Conservation (phyloP, 176 grass and related monocot species). For the Chloris gayana region DNA sequence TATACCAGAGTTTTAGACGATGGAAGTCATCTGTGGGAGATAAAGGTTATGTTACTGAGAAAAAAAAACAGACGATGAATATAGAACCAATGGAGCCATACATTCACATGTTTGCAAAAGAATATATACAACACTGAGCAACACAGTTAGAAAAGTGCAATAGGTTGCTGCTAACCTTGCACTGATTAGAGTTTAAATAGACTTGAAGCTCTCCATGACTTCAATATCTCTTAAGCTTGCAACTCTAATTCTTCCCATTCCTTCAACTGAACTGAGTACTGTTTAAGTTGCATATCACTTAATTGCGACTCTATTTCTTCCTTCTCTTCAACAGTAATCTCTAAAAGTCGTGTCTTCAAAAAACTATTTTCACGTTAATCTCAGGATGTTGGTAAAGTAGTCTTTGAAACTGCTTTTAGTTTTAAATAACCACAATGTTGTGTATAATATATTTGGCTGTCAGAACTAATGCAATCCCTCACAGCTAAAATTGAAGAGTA, state of each 20-base stretch:
- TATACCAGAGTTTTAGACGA: neutral
- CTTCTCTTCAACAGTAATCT: conserved; percentile 80
- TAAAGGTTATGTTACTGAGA: neutral
- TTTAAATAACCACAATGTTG: neutral
- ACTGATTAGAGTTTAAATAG: conserved; percentile 60
- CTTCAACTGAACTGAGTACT: conserved; percentile 77
- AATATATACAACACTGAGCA: conserved; percentile 24
- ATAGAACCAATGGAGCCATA: conserved; percentile 6
- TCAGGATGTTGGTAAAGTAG: conserved; percentile 54
- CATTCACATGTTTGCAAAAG: conserved; percentile 14
- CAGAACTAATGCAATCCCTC: neutral
- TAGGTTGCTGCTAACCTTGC: conserved; percentile 86
- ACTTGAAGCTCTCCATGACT: conserved; percentile 78
- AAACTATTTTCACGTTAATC: conserved; percentile 77
- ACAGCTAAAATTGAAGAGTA: conserved; percentile 13
- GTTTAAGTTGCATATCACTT: conserved; percentile 69
- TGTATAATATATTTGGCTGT: neutral
- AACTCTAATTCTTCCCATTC: conserved; percentile 87
- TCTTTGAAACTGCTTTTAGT: conserved; percentile 2
- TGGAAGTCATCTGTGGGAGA: neutral
- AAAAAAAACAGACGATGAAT: conserved; percentile 4
- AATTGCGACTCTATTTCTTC: conserved; percentile 76
- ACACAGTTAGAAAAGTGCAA: conserved; percentile 51
- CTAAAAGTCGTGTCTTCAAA: conserved; percentile 71
- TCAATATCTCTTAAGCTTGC: conserved; percentile 68